These are phyloP conservation scores for Leptodermis oblonga DNA, from an alignment of 257 asterid genomes.

Conservation along the genomic window DNA sequence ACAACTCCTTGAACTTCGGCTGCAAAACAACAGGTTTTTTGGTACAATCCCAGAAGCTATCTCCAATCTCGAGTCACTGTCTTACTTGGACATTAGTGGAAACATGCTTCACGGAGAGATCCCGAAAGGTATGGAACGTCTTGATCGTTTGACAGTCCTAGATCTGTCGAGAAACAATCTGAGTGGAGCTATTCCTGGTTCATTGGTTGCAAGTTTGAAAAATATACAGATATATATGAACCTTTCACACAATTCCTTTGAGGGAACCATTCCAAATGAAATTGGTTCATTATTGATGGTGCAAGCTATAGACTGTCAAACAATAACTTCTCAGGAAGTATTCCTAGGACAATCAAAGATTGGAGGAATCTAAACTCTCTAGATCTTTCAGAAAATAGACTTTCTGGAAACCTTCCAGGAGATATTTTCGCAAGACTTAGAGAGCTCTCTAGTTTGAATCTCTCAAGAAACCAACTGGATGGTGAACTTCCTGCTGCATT, in stretches of 20 bases:
- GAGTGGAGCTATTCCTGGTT: constrained; percentile 42
- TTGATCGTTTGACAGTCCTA: constrained; percentile 33
- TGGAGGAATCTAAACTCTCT: constrained; percentile 60
- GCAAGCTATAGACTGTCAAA: constrained; percentile 65
- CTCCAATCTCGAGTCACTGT: constrained; percentile 41
- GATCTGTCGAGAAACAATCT: constrained; percentile 63
- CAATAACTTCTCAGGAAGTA: constrained; percentile 53
- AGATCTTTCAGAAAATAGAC: constrained; percentile 55
- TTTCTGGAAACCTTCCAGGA: constrained; percentile 43
- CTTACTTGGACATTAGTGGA: constrained; percentile 56
- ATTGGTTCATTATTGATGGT: constrained; percentile 64
- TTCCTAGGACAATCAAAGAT: constrained; percentile 42
- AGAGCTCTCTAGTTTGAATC: constrained; percentile 49
- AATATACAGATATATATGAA: constrained; percentile 61
- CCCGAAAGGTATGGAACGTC: constrained; percentile 41
- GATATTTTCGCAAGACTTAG: constrained; percentile 36
- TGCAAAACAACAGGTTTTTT: constrained; percentile 42
- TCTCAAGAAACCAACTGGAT: constrained; percentile 53
- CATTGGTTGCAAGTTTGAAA: constrained; percentile 48
- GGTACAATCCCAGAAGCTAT: constrained; percentile 57
- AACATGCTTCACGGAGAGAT: constrained; percentile 69
- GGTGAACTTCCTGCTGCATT: constrained; percentile 53
- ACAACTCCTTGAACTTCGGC: constrained; percentile 43
- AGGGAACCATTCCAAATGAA: constrained; percentile 60
- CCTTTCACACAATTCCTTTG: constrained; percentile 52